Conservation (phyloP, 2,329 filamentous ascomycete species). For the Colletotrichum spaethianum region DNA sequence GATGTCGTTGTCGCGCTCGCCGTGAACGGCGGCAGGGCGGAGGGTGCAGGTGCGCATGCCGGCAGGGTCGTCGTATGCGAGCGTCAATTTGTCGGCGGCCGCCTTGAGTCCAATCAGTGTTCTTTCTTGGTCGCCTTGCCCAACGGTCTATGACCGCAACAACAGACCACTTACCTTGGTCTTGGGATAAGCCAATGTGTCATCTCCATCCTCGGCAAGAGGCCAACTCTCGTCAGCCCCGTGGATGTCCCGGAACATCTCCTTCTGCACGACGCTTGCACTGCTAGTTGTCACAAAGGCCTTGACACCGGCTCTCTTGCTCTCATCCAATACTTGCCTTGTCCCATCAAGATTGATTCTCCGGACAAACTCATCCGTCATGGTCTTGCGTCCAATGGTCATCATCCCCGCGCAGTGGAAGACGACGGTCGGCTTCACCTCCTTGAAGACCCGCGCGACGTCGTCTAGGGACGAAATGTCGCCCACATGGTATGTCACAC, state of each 20-base stretch:
- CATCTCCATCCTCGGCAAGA: conserved; percentile 45
- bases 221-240: conserved; percentile 73
- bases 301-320: conserved; percentile 60
- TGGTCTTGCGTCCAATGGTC: conserved; percentile 26
- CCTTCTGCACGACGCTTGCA: conserved; percentile 70
- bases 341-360: conserved; percentile 77
- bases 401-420: conserved; percentile 71
- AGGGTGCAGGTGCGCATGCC: conserved; percentile 41
- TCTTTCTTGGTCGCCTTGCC: background rate
- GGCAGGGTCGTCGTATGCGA: conserved; percentile 25
- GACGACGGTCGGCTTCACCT: conserved; percentile 70
- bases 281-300: conserved; percentile 77
- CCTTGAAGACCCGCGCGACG: conserved; percentile 63
- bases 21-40: conserved; percentile 40
- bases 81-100: conserved; percentile 38
- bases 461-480: conserved; percentile 64
- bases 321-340: conserved; percentile 68
- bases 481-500: conserved; percentile 64
- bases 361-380: conserved; percentile 61
- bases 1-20: conserved; percentile 63
- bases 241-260: conserved; percentile 70
- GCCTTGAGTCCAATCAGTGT: conserved; percentile 17
- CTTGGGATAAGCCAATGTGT: conserved; percentile 63
- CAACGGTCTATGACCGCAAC: fast-evolving
- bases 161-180: conserved; percentile 65